A percentile compares a stretch with the other conserved stretches of the same genome.
Conservation (phyloP, 768 basidiomycete species). For the Piloderma croceum region DNA sequence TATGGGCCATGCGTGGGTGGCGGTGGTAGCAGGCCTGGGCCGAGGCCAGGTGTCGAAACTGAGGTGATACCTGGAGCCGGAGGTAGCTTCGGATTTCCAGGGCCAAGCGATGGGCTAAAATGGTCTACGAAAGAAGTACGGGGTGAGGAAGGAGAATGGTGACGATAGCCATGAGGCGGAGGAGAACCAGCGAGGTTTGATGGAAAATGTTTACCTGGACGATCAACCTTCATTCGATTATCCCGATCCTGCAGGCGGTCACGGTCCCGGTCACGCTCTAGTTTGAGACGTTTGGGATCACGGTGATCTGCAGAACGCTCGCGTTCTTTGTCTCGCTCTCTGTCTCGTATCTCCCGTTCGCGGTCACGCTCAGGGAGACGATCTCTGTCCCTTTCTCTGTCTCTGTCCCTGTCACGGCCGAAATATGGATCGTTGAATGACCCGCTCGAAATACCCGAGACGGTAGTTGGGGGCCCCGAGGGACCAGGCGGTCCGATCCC, state of each 20-base stretch:
- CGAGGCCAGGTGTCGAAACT: conserved; percentile 27
- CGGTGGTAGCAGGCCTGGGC: conserved; percentile 32
- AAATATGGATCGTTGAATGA: conserved; percentile 18
- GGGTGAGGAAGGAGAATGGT: conserved; percentile 17
- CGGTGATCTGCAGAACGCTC: conserved; percentile 43
- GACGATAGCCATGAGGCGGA: conserved; percentile 28
- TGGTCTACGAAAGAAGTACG: conserved; percentile 24
- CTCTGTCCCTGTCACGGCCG: conserved; percentile 25
- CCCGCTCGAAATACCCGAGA: conserved; percentile 19
- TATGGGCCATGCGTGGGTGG: conserved; percentile 27
- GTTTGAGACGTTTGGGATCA: conserved; percentile 59
- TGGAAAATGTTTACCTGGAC: conserved; percentile 33
- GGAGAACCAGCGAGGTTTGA: conserved; percentile 22
- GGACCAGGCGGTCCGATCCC: conserved; percentile 30
- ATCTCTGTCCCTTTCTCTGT: conserved; percentile 33
- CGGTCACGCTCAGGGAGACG: conserved; percentile 25
- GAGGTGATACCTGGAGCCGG: conserved; percentile 19
- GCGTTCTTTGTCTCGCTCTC: conserved; percentile 42
- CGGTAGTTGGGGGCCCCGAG: conserved; percentile 25
- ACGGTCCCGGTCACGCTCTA: conserved; percentile 33
- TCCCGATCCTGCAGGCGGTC: no score
- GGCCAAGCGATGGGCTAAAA: conserved; percentile 32
- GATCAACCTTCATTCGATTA: no score
- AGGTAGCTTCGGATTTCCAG: conserved; percentile 34
- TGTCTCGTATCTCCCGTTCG: conserved; percentile 21